phyloP scores from a whole-genome alignment of 2,329 filamentous ascomycete genomes.

The Ramularia endophylla region DNA sequence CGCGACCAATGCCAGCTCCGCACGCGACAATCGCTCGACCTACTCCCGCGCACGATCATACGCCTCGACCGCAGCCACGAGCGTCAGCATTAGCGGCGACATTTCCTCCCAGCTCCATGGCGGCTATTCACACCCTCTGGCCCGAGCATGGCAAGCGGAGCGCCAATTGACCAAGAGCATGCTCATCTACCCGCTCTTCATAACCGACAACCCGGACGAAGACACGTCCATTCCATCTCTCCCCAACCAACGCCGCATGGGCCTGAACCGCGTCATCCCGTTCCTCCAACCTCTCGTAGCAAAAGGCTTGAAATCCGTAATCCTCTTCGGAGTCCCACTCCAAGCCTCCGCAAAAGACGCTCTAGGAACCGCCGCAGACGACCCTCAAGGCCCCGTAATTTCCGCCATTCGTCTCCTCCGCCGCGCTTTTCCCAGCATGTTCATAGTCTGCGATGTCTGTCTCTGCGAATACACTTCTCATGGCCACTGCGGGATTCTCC shows the following conservation, averaged over 20 bases:
- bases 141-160: conserved; percentile 48
- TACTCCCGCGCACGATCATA: conserved; percentile 45
- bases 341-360: conserved; percentile 78
- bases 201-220: conserved; percentile 91
- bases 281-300: conserved; percentile 81
- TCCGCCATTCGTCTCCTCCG: conserved; percentile 77
- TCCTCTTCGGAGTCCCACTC: conserved; percentile 91
- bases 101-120: conserved; percentile 48
- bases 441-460: conserved; percentile 88
- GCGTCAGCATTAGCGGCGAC: conserved; percentile 47
- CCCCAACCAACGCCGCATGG: conserved; percentile 82
- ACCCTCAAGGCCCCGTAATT: conserved; percentile 88
- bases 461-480: conserved; percentile 98
- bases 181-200: conserved; percentile 96
- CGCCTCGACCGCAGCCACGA: conserved; percentile 47
- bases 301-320: conserved; percentile 88
- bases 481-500: conserved; percentile 92
- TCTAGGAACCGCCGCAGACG: conserved; percentile 85
- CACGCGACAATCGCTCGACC: conserved; percentile 40
- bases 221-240: conserved; percentile 85
- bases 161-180: conserved; percentile 63
- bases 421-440: conserved; percentile 79
- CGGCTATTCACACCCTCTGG: conserved; percentile 47
- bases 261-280: conserved; percentile 76
- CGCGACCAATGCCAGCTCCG: conserved; percentile 39